Evolutionary conservation across 305 asterid species (phyloP).

Genomic region (Fraxinus velutina): DNA sequence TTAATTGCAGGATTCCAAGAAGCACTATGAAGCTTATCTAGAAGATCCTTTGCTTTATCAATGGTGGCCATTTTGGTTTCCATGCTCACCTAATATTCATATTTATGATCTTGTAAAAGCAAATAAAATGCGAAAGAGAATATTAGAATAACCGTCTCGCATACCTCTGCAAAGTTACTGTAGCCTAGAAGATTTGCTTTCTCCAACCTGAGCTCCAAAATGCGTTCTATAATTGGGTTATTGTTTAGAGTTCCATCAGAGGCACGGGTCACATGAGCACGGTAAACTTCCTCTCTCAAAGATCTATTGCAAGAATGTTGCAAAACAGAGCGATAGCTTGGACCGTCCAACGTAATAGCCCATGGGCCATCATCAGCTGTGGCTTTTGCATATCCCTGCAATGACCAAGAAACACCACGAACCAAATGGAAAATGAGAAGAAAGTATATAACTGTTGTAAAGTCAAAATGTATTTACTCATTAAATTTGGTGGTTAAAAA

Average conservation of each 20-base stretch:
- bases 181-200: slow-evolving; percentile 70
- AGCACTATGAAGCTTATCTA: slow-evolving; percentile 63
- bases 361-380: slow-evolving; percentile 73
- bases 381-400: slow-evolving; percentile 65
- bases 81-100: slow-evolving; percentile 57
- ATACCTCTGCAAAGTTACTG: slow-evolving; percentile 68
- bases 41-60: slow-evolving; percentile 66
- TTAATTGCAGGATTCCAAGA: slow-evolving; percentile 67
- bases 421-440: slow-evolving; percentile 2
- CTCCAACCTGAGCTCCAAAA: slow-evolving; percentile 68
- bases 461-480: neutral
- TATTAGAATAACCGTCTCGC: neutral
- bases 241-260: slow-evolving; percentile 64
- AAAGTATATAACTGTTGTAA: neutral
- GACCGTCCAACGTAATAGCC: slow-evolving; percentile 69
- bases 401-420: neutral
- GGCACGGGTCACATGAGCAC: slow-evolving; percentile 65
- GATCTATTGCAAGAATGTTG: slow-evolving; percentile 61
- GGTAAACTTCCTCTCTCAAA: slow-evolving; percentile 70
- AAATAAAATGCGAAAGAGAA: slow-evolving; percentile 8
- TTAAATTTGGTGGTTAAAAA: neutral
- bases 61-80: slow-evolving; percentile 74
- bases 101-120: slow-evolving; percentile 1
- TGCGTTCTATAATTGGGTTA: slow-evolving; percentile 56
- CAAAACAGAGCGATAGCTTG: slow-evolving; percentile 53